Conservation (phyloP, 169 alveolate species). For the Babesia gibsoni region DNA sequence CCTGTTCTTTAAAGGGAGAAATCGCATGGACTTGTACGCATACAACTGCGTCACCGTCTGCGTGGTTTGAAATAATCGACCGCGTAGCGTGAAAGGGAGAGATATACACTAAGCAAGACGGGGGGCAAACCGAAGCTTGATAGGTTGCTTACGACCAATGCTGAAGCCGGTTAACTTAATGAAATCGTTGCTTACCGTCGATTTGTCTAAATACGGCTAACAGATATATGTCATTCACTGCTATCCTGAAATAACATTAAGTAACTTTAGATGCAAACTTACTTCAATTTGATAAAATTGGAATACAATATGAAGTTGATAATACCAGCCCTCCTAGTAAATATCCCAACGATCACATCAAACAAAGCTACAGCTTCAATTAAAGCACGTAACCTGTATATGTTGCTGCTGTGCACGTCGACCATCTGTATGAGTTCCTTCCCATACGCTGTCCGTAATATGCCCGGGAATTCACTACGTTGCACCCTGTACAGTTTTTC, state of each 20-base stretch:
- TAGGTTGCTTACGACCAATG: neutral
- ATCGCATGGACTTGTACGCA: neutral
- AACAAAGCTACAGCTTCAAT: slow-evolving; percentile 30
- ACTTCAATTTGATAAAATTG: slow-evolving; percentile 46
- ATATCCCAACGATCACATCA: slow-evolving; percentile 22
- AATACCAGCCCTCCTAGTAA: neutral
- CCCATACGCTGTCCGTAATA: slow-evolving; percentile 2
- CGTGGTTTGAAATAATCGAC: slow-evolving; percentile 3
- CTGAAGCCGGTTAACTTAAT: neutral
- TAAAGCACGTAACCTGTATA: slow-evolving; percentile 13
- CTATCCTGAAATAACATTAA: slow-evolving; percentile 1
- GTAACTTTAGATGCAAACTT: neutral
- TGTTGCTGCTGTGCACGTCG: neutral
- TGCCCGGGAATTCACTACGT: slow-evolving; percentile 15
- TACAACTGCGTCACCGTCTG: neutral
- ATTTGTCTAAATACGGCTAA: neutral
- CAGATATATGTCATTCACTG: slow-evolving; percentile 7
- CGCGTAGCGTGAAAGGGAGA: neutral
- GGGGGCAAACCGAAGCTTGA: slow-evolving; percentile 7
- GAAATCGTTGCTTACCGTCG: neutral
- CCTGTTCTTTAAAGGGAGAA: too few relatives aligned
- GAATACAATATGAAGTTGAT: slow-evolving; percentile 33
- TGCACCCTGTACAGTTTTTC: slow-evolving; percentile 4
- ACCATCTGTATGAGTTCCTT: neutral
- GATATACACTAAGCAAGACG: neutral